These are phyloP conservation scores for Penicillium verhagenii DNA, from an alignment of 495 filamentous ascomycete species.

Conservation along the genomic window DNA sequence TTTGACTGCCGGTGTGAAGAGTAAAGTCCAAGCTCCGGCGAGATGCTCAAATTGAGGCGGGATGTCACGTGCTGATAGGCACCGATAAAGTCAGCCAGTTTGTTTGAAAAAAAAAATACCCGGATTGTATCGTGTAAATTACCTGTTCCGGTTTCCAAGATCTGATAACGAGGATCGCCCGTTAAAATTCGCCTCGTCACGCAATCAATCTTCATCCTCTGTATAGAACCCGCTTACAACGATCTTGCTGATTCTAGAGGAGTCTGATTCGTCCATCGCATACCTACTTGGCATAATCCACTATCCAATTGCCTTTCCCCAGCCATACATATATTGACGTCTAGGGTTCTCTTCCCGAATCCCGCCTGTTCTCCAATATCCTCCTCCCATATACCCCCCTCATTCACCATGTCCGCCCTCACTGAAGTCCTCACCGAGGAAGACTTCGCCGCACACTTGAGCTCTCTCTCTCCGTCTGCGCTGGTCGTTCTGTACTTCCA, in stretches of 20 bases:
- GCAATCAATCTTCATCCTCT: conserved; percentile 21
- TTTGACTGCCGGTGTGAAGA: neutral
- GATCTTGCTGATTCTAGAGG: neutral
- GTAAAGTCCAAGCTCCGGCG: neutral
- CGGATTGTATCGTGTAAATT: neutral
- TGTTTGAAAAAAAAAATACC: too few species aligned
- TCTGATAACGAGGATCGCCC: conserved; percentile 32
- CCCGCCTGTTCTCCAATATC: conserved; percentile 10
- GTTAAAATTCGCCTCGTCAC: conserved; percentile 31
- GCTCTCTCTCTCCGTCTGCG: conserved; percentile 61
- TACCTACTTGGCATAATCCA: neutral
- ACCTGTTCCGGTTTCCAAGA: conserved; percentile 5
- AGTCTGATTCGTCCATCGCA: neutral
- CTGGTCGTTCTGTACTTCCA: conserved; percentile 89
- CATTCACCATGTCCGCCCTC: conserved; percentile 63
- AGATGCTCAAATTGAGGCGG: conserved; percentile 6
- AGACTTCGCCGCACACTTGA: conserved; percentile 64
- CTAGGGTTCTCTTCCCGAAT: neutral
- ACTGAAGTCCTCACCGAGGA: conserved; percentile 67
- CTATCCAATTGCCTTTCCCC: neutral
- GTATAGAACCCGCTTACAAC: conserved; percentile 3
- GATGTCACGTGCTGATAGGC: conserved; percentile 19
- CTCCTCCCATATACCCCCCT: conserved; percentile 6
- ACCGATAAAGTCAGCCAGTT: neutral
- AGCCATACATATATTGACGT: neutral